These are phyloP conservation scores for Epichloe glyceriae DNA, from an alignment of 2,329 filamentous ascomycete species.

Conservation along the genomic window DNA sequence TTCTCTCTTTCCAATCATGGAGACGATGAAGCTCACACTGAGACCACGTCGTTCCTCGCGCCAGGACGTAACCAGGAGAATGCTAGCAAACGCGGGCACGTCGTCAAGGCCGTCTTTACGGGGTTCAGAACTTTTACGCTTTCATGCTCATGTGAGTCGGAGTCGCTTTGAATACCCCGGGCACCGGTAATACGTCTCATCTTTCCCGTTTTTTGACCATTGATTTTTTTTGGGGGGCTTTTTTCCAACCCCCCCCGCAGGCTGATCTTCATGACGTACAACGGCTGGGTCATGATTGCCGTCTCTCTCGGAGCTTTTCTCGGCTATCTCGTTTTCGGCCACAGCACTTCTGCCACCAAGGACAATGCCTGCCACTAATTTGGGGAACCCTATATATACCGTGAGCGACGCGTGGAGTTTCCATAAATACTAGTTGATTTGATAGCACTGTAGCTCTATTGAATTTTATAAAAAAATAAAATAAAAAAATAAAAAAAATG, in stretches of 20 bases:
- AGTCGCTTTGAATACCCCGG: no score
- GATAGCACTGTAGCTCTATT: no score
- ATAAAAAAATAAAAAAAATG: no score
- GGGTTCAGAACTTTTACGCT: conserved; percentile 90
- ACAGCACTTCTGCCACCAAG: conserved; percentile 58
- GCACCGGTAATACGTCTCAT: neutral
- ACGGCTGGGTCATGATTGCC: conserved; percentile 91
- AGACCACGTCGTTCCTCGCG: conserved; percentile 49
- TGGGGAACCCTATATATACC: no score
- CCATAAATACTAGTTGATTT: no score
- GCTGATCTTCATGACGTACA: conserved; percentile 99
- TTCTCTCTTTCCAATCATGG: neutral
- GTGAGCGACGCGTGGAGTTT: no score
- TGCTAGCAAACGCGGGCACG: conserved; percentile 54
- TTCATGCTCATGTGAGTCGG: conserved; percentile 92
- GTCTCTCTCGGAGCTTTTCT: conserved; percentile 81
- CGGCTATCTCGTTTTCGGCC: conserved; percentile 74
- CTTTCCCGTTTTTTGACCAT: neutral
- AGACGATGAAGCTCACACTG: conserved; percentile 38
- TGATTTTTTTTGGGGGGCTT: no score
- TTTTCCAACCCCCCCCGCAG: conserved; percentile 29
- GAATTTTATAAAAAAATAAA: no score
- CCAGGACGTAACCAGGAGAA: conserved; percentile 58
- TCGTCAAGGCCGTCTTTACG: conserved; percentile 80
- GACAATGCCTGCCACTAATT: conserved; percentile 79